Evolutionary conservation across 2,329 filamentous ascomycete species (phyloP), one percentile per base, ranked within the genome.

Genomic region (Westerdykella aurantiaca): DNA sequence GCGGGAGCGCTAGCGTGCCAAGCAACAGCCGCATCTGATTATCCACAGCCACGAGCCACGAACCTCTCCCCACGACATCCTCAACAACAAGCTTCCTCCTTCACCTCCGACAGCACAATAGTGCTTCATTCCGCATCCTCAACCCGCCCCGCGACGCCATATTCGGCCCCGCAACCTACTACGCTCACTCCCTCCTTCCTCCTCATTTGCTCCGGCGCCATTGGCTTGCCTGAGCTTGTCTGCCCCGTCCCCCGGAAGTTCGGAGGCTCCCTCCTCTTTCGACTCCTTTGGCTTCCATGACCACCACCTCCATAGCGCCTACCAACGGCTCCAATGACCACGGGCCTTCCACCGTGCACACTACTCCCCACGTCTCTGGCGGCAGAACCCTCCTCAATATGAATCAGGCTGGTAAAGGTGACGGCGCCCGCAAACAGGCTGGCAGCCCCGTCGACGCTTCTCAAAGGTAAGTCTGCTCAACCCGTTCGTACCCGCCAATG

Each of bases 371-470:
- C 51, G 47, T 68, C 45, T 51, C 60, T 49, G 61, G 60, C 52
- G 60, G 58, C 48, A 64, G 71, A 48, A 63, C 71, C 50, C 71
- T 74, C 48, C 61, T 76, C 60, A 77, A 78, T 61, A 70, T 73
- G 57, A 73, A 61, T 60, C 64, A 71, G 48, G 68, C 64, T 52
- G 70, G 67, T 48, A 80, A 78, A 65, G 68, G 67, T 47, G 76
- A 79, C 61, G 68, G 67, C 48, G 68, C 69, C 61, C 75, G 77
- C 63, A 78, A 77, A 65, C 77, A 78, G 58, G 69, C 74, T 52
- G 73, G 68, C 45, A 79, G 75, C 61, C 77, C 78, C 48, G 69
- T 74, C 37, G 76, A 80, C 58, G 72, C 67, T 50, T 69, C 65
- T 55, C 72, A 76, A 61, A 76, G 74, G 78, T 80, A 72, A 67